Evolutionary conservation across 257 asterid species (phyloP).

Genomic region (Hygrophila difformis): DNA sequence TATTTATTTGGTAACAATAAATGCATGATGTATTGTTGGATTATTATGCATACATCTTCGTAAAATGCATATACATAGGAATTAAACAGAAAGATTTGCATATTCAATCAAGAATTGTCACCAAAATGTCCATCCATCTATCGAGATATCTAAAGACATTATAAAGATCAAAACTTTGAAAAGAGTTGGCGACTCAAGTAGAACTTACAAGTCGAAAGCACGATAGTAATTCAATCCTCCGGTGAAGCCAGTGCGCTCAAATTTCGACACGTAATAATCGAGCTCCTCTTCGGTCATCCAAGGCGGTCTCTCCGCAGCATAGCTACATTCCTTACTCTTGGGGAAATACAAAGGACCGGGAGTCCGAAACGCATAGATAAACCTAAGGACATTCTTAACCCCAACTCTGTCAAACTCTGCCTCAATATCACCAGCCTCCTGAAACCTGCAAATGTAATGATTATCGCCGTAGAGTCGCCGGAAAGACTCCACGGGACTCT

Average conservation of each 20-base stretch:
- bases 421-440: conserved; percentile 80
- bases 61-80: no score
- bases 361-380: conserved; percentile 30
- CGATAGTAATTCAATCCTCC: conserved; percentile 80
- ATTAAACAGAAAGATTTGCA: no score
- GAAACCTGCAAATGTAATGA: conserved; percentile 57
- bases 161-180: no score
- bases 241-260: conserved; percentile 58
- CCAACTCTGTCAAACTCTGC: conserved; percentile 53
- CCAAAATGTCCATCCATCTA: no score
- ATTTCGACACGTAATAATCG: conserved; percentile 42
- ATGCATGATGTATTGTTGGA: no score
- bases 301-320: conserved; percentile 32
- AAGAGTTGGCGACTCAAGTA: neutral
- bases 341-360: conserved; percentile 50
- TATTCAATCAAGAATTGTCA: no score
- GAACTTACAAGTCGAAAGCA: conserved; percentile 37
- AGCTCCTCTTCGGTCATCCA: conserved; percentile 67
- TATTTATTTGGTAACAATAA: no score
- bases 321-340: conserved; percentile 42
- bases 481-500: no score
- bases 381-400: conserved; percentile 38
- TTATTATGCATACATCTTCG: no score
- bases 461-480: conserved; percentile 46
- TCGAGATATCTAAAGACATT: no score